Evolutionary conservation across 129 eudicot genomes (phyloP).

Genomic region (Centaurea solstitialis): DNA sequence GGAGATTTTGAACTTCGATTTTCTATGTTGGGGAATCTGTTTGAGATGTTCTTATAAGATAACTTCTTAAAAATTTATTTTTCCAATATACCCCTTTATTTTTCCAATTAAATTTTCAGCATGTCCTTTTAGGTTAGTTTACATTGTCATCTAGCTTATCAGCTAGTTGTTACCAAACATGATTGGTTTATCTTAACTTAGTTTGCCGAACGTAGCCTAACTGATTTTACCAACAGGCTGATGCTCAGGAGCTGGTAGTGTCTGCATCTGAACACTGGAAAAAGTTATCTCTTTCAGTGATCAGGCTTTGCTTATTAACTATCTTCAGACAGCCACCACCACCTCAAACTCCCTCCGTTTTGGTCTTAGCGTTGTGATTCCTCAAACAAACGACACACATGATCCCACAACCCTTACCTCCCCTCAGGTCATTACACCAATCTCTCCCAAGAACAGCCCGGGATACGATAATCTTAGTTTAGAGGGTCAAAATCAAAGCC

Average conservation of each 20-base stretch:
- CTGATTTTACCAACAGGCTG: conserved; percentile 22
- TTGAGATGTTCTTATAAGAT: no score
- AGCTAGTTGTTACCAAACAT: background rate
- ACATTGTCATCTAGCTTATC: background rate
- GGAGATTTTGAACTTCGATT: no score
- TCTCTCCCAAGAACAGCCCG: background rate
- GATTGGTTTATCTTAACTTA: background rate
- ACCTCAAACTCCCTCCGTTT: conserved; percentile 10
- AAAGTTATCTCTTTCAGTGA: conserved; percentile 19
- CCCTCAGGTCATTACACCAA: conserved; percentile 13
- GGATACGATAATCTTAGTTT: background rate
- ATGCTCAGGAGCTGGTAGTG: conserved; percentile 27
- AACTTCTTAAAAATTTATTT: no score
- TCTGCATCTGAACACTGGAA: conserved; percentile 29
- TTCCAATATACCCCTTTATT: background rate
- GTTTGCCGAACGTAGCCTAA: background rate
- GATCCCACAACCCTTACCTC: conserved; percentile 15
- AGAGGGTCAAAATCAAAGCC: conserved; percentile 29
- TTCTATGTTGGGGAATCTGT: no score
- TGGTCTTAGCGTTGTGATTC: conserved; percentile 21
- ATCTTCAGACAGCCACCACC: conserved; percentile 16
- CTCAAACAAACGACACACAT: background rate
- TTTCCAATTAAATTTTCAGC: background rate
- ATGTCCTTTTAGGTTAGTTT: background rate
- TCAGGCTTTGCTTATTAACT: background rate